Conservation (phyloP, 257 asterid species). For the Verbena officinalis region DNA sequence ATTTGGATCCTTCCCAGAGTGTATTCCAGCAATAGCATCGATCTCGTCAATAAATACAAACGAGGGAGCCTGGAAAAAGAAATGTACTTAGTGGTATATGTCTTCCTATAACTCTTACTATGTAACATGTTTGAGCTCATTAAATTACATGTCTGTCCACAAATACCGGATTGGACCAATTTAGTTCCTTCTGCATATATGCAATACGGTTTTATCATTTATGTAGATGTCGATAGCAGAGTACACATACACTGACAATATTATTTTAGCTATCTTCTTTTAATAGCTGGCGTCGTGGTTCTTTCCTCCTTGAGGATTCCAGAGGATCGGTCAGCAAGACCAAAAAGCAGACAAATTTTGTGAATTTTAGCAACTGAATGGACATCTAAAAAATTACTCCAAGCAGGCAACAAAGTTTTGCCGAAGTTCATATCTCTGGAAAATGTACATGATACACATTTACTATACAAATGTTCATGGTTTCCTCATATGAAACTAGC, state of each 20-base stretch:
- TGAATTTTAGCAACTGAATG: background rate
- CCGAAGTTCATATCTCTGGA: conserved; percentile 1
- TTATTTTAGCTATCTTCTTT: background rate
- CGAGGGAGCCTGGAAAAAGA: conserved; percentile 83
- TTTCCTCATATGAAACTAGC: conserved; percentile 17
- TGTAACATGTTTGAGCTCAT: background rate
- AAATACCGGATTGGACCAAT: conserved; percentile 12
- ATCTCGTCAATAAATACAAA: conserved; percentile 96
- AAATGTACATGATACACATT: conserved; percentile 3
- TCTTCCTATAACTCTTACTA: conserved; percentile 25
- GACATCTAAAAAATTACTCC: conserved; percentile 1
- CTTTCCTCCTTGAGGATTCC: conserved; percentile 17
- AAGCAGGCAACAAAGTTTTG: background rate
- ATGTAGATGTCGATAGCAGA: conserved; percentile 18
- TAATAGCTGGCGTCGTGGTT: conserved; percentile 15
- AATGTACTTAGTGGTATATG: conserved; percentile 22
- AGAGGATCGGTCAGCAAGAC: background rate
- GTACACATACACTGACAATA: conserved; percentile 8
- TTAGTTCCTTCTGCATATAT: background rate
- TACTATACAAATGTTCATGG: conserved; percentile 5
- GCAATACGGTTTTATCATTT: conserved; percentile 1
- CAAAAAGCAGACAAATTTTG: background rate
- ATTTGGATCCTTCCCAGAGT: conserved; percentile 87
- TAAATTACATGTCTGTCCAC: background rate
- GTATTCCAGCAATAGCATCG: conserved; percentile 99